Evolutionary conservation across 148 eudicot species (phyloP).

Genomic region (Chenopodium suecicum): DNA sequence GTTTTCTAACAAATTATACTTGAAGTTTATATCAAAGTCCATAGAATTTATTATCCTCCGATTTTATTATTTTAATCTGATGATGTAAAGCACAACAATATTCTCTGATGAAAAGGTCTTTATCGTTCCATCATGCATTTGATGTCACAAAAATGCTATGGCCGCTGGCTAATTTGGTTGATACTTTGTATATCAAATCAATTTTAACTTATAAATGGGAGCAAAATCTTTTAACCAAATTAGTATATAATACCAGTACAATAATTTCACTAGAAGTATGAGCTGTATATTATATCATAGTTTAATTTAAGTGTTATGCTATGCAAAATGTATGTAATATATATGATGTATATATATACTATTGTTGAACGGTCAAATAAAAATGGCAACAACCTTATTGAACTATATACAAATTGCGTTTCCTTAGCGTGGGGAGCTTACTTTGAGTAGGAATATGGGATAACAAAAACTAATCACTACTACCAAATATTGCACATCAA

Average conservation of each 20-base stretch:
- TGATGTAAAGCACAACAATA: too few species aligned
- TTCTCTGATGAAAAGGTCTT: too few species aligned
- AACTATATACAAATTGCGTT: background rate
- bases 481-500: background rate
- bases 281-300: background rate
- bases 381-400: background rate
- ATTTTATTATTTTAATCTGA: too few species aligned
- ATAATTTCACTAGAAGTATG: background rate
- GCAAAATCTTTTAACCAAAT: background rate
- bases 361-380: conserved; percentile 11
- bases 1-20: too few species aligned
- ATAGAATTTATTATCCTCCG: too few species aligned
- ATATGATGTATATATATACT: too few species aligned
- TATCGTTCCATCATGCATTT: too few species aligned
- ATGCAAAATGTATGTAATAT: too few species aligned
- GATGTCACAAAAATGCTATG: background rate
- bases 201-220: background rate
- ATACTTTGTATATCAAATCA: background rate
- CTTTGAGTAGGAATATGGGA: background rate
- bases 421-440: conserved; percentile 28
- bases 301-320: background rate
- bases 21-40: too few species aligned
- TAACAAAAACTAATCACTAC: background rate
- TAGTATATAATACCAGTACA: too few species aligned
- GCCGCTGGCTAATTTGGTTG: too few species aligned